phyloP scores from a whole-genome alignment of 306 rosid species.

The Prunus fruticosa region DNA sequence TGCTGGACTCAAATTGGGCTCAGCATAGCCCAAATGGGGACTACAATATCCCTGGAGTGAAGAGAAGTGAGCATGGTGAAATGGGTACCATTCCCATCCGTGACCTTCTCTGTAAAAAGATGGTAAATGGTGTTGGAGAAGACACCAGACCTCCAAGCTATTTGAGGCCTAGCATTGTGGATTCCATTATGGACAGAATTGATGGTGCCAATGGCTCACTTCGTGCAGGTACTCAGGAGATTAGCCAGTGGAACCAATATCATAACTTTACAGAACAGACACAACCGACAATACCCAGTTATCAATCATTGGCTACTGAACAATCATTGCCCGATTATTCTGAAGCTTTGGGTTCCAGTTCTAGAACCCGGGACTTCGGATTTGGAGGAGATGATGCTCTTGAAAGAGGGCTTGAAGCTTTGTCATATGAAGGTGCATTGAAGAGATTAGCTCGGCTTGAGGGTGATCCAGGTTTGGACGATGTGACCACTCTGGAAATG shows the following conservation, averaged over 20 bases:
- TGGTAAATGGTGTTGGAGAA: conserved; percentile 6
- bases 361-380: neutral
- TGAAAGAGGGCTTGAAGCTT: conserved; percentile 9
- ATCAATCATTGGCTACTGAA: neutral
- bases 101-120: neutral
- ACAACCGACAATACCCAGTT: neutral
- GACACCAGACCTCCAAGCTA: neutral
- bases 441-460: conserved; percentile 8
- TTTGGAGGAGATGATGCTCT: conserved; percentile 14
- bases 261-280: neutral
- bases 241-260: neutral
- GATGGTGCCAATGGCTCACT: neutral
- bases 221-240: conserved; percentile 4
- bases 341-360: conserved; percentile 7
- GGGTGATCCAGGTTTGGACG: conserved; percentile 12
- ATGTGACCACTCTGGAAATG: conserved; percentile 5
- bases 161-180: conserved; percentile 17
- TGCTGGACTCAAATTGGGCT: neutral
- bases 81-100: neutral
- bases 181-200: no score
- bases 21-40: neutral
- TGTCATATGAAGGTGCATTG: neutral
- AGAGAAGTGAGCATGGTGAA: conserved; percentile 9
- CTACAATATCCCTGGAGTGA: conserved; percentile 4
- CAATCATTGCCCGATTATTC: neutral